These are phyloP conservation scores for Pseudopyrenochaeta lycopersici DNA, from an alignment of 2,329 filamentous ascomycete species.

Conservation along the genomic window DNA sequence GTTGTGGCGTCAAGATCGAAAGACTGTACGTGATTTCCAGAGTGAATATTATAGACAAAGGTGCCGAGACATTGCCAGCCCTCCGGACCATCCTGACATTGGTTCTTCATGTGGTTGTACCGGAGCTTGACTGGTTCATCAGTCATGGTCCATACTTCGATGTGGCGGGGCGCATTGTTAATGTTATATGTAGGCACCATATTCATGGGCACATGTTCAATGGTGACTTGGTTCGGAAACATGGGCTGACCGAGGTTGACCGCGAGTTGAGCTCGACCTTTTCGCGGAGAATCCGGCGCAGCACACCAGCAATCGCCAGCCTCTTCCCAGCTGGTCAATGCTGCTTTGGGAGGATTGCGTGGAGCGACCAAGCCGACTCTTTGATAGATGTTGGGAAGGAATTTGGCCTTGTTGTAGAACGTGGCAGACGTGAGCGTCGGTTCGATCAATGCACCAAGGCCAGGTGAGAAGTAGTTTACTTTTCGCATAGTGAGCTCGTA, in stretches of 20 bases:
- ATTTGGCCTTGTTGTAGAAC: conserved; percentile 20
- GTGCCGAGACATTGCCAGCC: conserved; percentile 53
- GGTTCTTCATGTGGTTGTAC: conserved; percentile 25
- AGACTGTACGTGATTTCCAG: conserved; percentile 53
- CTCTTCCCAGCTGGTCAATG: conserved; percentile 76
- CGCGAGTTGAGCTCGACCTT: conserved; percentile 70
- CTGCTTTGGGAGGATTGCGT: conserved; percentile 59
- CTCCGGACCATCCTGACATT: conserved; percentile 19
- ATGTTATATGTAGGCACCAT: conserved; percentile 50
- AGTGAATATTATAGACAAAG: conserved; percentile 53
- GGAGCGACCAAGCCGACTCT: conserved; percentile 24
- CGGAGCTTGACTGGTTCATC: conserved; percentile 30
- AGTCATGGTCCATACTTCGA: conserved; percentile 57
- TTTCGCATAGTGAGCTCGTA: conserved; percentile 43
- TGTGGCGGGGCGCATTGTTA: conserved; percentile 50
- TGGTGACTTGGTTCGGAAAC: conserved; percentile 51
- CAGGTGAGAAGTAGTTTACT: conserved; percentile 77
- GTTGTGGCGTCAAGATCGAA: conserved; percentile 47
- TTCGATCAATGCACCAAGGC: conserved; percentile 73
- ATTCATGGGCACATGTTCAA: conserved; percentile 56
- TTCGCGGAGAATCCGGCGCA: conserved; percentile 51
- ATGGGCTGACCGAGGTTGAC: conserved; percentile 57
- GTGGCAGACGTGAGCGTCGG: conserved; percentile 66
- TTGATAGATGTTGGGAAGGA: conserved; percentile 2
- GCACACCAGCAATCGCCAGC: conserved; percentile 91